Conservation (phyloP, 805 yeast species). For the Sungouiella blattae region DNA sequence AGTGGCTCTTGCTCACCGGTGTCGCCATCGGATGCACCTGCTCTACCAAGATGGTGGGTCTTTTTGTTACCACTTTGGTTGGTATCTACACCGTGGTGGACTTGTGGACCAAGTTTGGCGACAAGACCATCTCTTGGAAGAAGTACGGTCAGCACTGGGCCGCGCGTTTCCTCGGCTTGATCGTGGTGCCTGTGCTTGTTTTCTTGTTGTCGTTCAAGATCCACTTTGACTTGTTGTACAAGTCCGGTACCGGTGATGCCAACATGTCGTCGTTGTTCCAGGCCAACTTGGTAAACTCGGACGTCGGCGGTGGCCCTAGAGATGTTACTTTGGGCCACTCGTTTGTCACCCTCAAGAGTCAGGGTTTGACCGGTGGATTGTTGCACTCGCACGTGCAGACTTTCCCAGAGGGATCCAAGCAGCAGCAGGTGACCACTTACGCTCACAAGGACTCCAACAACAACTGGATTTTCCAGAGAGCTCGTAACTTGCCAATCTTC, state of each 20-base stretch:
- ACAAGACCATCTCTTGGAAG: slow-evolving; percentile 47
- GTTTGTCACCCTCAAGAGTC: slow-evolving; percentile 37
- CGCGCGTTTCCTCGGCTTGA: slow-evolving; percentile 61
- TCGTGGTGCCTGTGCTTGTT: slow-evolving; percentile 58
- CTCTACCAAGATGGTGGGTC: slow-evolving; percentile 95
- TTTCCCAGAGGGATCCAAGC: slow-evolving; percentile 46
- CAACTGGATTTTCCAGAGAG: slow-evolving; percentile 46
- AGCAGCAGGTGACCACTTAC: slow-evolving; percentile 47
- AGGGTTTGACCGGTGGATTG: slow-evolving; percentile 43
- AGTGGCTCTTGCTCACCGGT: slow-evolving; percentile 85
- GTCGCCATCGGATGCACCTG: slow-evolving; percentile 83
- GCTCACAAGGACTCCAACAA: slow-evolving; percentile 45
- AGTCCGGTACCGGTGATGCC: slow-evolving; percentile 79
- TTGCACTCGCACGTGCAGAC: slow-evolving; percentile 46
- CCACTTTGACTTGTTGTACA: slow-evolving; percentile 70
- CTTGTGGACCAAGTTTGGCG: slow-evolving; percentile 81
- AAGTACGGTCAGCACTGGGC: slow-evolving; percentile 61
- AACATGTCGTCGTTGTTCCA: slow-evolving; percentile 79
- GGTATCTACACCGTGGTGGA: slow-evolving; percentile 89
- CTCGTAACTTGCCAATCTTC: slow-evolving; percentile 34
- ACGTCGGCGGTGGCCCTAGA: slow-evolving; percentile 65
- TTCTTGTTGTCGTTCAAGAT: slow-evolving; percentile 67
- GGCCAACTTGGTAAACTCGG: slow-evolving; percentile 67
- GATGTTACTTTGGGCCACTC: slow-evolving; percentile 56
- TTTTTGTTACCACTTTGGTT: slow-evolving; percentile 80